Evolutionary conservation across 148 eudicot species (phyloP).

Genomic region (Vaccinium corymbosum): DNA sequence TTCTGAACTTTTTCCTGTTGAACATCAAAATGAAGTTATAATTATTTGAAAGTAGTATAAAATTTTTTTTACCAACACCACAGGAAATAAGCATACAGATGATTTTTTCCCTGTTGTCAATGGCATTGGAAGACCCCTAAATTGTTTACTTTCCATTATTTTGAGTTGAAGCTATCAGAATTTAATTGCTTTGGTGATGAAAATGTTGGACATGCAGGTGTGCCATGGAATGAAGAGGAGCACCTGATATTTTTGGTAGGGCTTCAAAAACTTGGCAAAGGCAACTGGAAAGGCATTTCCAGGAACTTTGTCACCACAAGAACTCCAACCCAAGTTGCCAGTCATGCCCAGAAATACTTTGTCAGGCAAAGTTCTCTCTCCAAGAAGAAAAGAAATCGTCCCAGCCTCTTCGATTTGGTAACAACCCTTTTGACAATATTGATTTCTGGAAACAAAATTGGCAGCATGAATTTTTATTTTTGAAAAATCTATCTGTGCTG

Average conservation of each 20-base stretch:
- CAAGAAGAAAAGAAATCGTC: background rate
- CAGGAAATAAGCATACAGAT: too few relatives aligned
- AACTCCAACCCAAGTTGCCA: conserved; percentile 13
- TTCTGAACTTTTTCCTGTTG: too few relatives aligned
- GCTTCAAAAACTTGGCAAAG: background rate
- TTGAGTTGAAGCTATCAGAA: background rate
- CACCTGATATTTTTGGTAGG: conserved; percentile 2
- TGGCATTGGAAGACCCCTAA: too few relatives aligned
- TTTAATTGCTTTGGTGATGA: background rate
- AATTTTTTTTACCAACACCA: too few relatives aligned
- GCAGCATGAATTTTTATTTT: background rate
- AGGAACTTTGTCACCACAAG: conserved; percentile 8
- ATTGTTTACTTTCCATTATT: too few relatives aligned
- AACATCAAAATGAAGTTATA: too few relatives aligned
- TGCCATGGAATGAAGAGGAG: conserved; percentile 13
- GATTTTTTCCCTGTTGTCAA: too few relatives aligned
- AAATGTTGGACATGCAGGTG: background rate
- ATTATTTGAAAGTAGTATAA: too few relatives aligned
- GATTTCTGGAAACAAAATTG: background rate
- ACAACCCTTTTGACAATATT: too few relatives aligned
- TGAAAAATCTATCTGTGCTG: background rate
- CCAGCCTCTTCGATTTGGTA: conserved; percentile 9
- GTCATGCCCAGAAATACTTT: conserved; percentile 12
- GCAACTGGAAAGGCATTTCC: conserved; percentile 14
- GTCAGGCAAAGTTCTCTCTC: background rate